Conservation (phyloP, 2,329 filamentous ascomycete genomes). For the Penicillium griseofulvum region DNA sequence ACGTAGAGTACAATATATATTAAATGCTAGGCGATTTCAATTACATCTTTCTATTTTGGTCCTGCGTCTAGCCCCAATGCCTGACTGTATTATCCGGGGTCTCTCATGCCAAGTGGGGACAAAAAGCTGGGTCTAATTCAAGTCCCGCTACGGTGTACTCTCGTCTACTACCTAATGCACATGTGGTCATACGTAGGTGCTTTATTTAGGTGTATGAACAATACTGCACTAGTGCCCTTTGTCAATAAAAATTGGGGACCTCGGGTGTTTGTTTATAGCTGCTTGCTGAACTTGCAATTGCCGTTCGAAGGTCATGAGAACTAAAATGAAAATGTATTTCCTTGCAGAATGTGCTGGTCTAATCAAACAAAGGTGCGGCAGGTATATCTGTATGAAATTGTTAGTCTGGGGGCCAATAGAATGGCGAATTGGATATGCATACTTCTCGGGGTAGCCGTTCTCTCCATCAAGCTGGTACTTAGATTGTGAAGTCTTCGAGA, state of each 20-base stretch:
- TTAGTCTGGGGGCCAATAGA: constrained; percentile 23
- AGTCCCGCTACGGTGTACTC: background rate
- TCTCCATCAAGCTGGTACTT: constrained; percentile 65
- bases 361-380: constrained; percentile 47
- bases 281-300: background rate
- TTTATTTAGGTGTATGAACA: background rate
- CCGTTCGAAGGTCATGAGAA: background rate
- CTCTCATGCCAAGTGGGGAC: background rate
- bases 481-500: constrained; percentile 31
- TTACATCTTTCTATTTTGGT: background rate
- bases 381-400: constrained; percentile 38
- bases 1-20: background rate
- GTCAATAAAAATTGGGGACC: background rate
- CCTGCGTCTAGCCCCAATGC: background rate
- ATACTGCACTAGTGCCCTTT: background rate
- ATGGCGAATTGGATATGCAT: constrained; percentile 42
- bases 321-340: background rate
- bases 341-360: constrained; percentile 10
- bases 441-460: constrained; percentile 69
- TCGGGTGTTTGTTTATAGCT: background rate
- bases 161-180: background rate
- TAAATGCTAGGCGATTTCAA: too few species aligned
- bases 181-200: background rate
- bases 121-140: background rate
- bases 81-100: background rate